A percentile compares a stretch with the other conserved stretches of the same genome.
Evolutionary conservation across 2,329 filamentous ascomycete species (phyloP).

Genomic region (Orbilia brochopaga): DNA sequence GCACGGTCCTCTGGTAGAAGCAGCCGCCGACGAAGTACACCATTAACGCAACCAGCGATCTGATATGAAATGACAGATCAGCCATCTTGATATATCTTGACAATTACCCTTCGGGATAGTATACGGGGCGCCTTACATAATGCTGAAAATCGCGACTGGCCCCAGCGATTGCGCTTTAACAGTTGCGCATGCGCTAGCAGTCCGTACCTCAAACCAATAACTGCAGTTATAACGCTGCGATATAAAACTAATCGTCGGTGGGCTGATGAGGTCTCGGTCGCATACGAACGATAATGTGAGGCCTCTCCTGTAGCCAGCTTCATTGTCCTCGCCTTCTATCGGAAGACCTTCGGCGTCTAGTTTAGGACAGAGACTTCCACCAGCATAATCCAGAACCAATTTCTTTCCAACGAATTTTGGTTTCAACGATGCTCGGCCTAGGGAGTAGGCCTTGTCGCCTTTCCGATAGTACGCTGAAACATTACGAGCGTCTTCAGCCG

Average conservation of each 20-base stretch:
- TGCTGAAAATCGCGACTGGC: conserved; percentile 80
- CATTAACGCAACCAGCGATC: conserved; percentile 72
- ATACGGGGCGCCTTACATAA: conserved; percentile 71
- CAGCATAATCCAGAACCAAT: conserved; percentile 76
- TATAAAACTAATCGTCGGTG: conserved; percentile 80
- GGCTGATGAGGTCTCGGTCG: conserved; percentile 75
- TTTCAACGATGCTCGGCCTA: conserved; percentile 55
- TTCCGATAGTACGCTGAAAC: conserved; percentile 78
- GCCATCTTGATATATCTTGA: not conserved
- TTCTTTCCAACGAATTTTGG: conserved; percentile 71
- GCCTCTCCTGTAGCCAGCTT: conserved; percentile 68
- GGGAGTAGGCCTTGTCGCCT: conserved; percentile 18
- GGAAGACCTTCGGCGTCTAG: conserved; percentile 58
- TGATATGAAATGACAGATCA: conserved; percentile 50
- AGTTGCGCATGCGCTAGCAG: conserved; percentile 80
- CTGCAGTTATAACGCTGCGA: conserved; percentile 88
- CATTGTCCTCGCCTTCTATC: conserved; percentile 57
- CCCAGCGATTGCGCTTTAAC: conserved; percentile 68
- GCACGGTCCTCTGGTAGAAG: conserved; percentile 92
- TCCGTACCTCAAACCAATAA: conserved; percentile 94
- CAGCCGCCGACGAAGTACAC: conserved; percentile 92
- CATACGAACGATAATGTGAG: conserved; percentile 92
- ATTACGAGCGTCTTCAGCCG: conserved; percentile 62
- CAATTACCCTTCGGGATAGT: not conserved
- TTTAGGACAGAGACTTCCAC: conserved; percentile 72